These are phyloP conservation scores for Phytophthora megakarya DNA, from an alignment of 352 stramenopile genomes.

Conservation along the genomic window DNA sequence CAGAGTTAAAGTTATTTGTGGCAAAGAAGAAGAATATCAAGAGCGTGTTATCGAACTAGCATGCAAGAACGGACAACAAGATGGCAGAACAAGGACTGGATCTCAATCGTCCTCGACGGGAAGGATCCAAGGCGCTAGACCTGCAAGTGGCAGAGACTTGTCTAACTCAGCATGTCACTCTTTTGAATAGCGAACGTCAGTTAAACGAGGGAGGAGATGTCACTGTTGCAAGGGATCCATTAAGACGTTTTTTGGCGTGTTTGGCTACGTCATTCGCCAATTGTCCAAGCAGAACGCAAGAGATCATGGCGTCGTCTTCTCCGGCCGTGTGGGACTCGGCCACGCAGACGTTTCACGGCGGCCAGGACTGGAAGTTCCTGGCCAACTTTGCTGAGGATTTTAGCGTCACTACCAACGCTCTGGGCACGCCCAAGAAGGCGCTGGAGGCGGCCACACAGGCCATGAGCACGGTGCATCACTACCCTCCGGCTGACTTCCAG, in stretches of 20 bases:
- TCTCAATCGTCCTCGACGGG: background rate
- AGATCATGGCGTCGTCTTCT: slow-evolving; percentile 16
- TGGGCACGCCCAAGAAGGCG: slow-evolving; percentile 78
- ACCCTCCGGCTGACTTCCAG: slow-evolving; percentile 90
- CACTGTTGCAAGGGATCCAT: background rate
- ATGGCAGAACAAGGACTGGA: background rate
- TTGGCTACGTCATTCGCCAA: slow-evolving; percentile 1
- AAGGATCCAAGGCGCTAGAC: background rate
- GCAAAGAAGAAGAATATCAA: background rate
- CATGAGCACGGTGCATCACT: slow-evolving; percentile 88
- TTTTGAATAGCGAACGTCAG: background rate
- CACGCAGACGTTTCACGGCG: slow-evolving; percentile 92
- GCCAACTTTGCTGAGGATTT: slow-evolving; percentile 91
- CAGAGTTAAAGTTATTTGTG: background rate
- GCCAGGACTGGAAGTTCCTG: slow-evolving; percentile 92
- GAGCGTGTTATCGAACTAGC: slow-evolving; percentile 16
- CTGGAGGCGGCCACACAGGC: slow-evolving; percentile 71
- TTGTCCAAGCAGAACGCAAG: slow-evolving; percentile 6
- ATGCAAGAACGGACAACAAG: background rate
- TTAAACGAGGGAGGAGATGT: background rate
- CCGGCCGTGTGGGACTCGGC: slow-evolving; percentile 72
- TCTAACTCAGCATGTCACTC: background rate
- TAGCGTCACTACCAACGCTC: slow-evolving; percentile 88
- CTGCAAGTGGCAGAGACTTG: slow-evolving; percentile 4
- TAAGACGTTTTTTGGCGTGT: background rate